A percentile compares a stretch with the other conserved stretches of the same genome.
Conservation (phyloP, 2,329 filamentous ascomycete genomes). For the Aspergillus pseudonomiae region DNA sequence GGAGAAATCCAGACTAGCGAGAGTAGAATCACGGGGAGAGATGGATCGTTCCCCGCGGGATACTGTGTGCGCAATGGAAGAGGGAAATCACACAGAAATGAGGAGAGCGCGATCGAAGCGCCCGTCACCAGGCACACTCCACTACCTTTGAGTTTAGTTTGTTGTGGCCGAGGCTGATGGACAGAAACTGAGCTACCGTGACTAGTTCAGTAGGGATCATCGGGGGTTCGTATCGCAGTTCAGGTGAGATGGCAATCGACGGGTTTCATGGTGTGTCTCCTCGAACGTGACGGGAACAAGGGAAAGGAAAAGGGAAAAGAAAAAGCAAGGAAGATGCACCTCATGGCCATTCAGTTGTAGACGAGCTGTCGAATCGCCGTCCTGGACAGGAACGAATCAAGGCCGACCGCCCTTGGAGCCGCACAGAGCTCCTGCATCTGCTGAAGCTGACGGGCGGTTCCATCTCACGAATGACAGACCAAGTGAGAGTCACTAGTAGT, state of each 20-base stretch:
- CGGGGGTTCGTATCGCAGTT: background rate
- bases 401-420: slow-evolving; percentile 1
- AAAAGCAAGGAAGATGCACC: slow-evolving; percentile 1
- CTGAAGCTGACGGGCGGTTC: background rate
- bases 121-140: slow-evolving; percentile 6
- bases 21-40: background rate
- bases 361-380: no score
- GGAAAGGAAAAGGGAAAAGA: slow-evolving; percentile 7
- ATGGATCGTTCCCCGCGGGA: background rate
- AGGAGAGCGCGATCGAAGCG: background rate
- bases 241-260: background rate
- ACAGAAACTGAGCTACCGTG: background rate
- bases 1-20: background rate
- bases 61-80: background rate
- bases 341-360: background rate
- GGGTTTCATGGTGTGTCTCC: background rate
- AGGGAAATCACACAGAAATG: background rate
- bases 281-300: background rate
- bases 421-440: background rate
- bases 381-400: background rate
- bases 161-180: slow-evolving; percentile 6
- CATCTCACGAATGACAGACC: background rate
- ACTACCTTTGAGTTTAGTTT: slow-evolving; percentile 1
- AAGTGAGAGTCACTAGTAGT: no score
- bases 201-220: slow-evolving; percentile 2